Evolutionary conservation across 192 early-diverging fungal genomes (phyloP).

Genomic region (Backusella liffmaniae): DNA sequence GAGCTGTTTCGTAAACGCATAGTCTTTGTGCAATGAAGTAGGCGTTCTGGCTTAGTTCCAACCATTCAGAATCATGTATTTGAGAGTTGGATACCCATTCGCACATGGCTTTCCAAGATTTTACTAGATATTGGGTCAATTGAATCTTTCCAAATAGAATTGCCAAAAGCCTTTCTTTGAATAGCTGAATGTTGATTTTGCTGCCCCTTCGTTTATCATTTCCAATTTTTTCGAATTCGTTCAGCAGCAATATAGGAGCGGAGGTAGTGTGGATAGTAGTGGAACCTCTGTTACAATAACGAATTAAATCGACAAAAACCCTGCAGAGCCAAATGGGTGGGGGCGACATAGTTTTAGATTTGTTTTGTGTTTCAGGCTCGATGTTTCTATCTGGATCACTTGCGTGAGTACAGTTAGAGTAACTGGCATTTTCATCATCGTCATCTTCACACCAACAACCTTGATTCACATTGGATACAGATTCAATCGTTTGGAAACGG

Average conservation of each 20-base stretch:
- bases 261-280: neutral
- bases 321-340: neutral
- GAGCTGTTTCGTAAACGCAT: neutral
- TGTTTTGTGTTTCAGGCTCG: neutral
- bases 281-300: neutral
- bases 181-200: neutral
- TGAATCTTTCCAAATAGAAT: neutral
- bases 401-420: neutral
- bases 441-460: neutral
- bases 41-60: neutral
- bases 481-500: neutral
- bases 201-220: neutral
- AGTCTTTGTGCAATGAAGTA: neutral
- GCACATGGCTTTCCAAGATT: neutral
- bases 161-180: neutral
- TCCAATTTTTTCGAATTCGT: neutral
- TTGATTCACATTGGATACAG: neutral
- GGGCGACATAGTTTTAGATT: neutral
- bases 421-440: neutral
- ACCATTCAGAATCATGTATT: neutral
- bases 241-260: neutral
- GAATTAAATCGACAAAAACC: neutral
- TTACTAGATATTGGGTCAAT: neutral
- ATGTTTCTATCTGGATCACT: neutral
- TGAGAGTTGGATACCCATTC: neutral